Base-by-base conservation (phyloP, 2,329 filamentous ascomycete genomes). In the Dactylellina leptospora region DNA sequence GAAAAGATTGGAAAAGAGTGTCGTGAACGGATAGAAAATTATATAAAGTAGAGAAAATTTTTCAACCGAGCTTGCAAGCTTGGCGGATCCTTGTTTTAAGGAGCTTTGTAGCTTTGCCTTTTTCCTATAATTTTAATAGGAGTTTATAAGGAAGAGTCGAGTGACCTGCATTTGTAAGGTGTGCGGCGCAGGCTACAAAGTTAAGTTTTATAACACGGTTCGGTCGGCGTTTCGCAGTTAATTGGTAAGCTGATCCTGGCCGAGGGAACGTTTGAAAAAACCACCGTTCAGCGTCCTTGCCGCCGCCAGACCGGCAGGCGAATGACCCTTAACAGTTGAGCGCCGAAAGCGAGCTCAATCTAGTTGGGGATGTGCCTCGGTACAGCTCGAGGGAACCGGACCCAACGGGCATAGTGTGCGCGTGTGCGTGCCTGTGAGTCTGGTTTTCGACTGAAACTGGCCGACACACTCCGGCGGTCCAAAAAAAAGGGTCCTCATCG, bases 231-330 rank as follows among this genome's bases (percentile, higher is more conserved):
- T 70, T 70, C 50, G 47, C 36, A 36, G 48, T 38, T 45, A 45
- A 70, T 70, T 70, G 64, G 64, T 70, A 70, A 69, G 63, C 63
- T 61, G 64, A 70, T 70, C 56, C 64, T 70, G 64, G 64, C 64
- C 64, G 64, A 70, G 64, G 64, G 50, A 70, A 45, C 58, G 18
- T 51, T 55, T 22, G 60, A 58, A 51, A 33, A 18, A 44, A 16
- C 22, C 36, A 6, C 28, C 11, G 11, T 11, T 40, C 36, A n/a
- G 13, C 36, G 36, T 25, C 22, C 23, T 56, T 55, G 56, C 64
- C 64, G 64, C 64, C 64, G 64, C 64, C 56, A 48, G 50, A 18
- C 64, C 64, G 64, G 64, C 56, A 28, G 56, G 55, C 55, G 45
- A 51, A 51, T 50, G 54, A 38, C 40, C 25, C 18, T 27, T 8